A percentile compares a stretch with the other conserved stretches of the same genome.
phyloP scores from a whole-genome alignment of 1,139 yeast genomes.

The Scheffersomyces illinoinensis region DNA sequence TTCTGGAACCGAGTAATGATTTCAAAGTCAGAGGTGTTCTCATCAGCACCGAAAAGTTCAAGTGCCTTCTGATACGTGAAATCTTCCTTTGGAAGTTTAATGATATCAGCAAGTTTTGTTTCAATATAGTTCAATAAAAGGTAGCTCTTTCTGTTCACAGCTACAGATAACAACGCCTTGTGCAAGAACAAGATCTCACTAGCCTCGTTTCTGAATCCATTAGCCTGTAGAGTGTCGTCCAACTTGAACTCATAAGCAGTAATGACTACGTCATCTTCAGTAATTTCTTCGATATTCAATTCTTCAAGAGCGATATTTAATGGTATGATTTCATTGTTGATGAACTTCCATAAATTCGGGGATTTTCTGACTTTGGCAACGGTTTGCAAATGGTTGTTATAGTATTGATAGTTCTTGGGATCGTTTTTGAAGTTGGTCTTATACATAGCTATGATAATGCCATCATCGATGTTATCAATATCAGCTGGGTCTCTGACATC shows the following conservation, averaged over 20 bases:
- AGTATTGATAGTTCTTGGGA: constrained; percentile 36
- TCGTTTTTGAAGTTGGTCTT: constrained; percentile 36
- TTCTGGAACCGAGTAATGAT: constrained; percentile 56
- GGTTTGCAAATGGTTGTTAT: constrained; percentile 36
- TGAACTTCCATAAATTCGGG: constrained; percentile 36
- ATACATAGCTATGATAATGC: constrained; percentile 48
- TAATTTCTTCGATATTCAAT: constrained; percentile 60
- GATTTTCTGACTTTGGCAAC: constrained; percentile 52
- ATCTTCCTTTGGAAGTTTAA: constrained; percentile 14
- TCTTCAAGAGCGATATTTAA: constrained; percentile 59
- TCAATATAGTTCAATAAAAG: constrained; percentile 50
- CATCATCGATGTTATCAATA: constrained; percentile 38
- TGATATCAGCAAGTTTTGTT: constrained; percentile 37
- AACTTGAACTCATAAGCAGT: constrained; percentile 68
- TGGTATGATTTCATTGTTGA: constrained; percentile 57
- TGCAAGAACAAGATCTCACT: constrained; percentile 43
- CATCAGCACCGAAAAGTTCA: constrained; percentile 42
- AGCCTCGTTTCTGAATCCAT: constrained; percentile 47
- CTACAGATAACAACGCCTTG: constrained; percentile 41
- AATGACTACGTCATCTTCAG: constrained; percentile 74
- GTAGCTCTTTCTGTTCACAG: constrained; percentile 41
- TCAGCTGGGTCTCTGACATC: constrained; percentile 22
- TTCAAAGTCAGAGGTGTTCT: constrained; percentile 54
- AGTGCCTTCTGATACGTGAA: constrained; percentile 37
- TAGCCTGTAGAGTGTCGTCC: constrained; percentile 61